These are phyloP conservation scores for Fraxinus quadrangulata DNA, from an alignment of 257 asterid genomes.

Conservation along the genomic window DNA sequence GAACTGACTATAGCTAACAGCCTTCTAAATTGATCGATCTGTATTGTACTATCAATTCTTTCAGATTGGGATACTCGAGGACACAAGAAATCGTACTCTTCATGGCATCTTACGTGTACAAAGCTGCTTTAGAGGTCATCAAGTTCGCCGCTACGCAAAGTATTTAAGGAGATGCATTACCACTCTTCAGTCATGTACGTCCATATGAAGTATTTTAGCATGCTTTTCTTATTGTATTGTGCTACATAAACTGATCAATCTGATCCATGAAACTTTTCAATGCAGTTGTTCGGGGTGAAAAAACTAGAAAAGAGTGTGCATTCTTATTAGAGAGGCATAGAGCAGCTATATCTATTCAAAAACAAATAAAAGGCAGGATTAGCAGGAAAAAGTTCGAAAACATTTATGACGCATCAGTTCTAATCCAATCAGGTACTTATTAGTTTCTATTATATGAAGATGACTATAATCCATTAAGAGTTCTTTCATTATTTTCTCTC, in stretches of 20 bases:
- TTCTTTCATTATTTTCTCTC: slow-evolving; percentile 1
- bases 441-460: slow-evolving; percentile 18
- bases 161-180: slow-evolving; percentile 63
- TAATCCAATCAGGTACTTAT: slow-evolving; percentile 78
- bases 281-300: slow-evolving; percentile 88
- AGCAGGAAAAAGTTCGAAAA: slow-evolving; percentile 45
- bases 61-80: slow-evolving; percentile 96
- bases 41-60: slow-evolving; percentile 15
- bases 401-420: slow-evolving; percentile 59
- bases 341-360: slow-evolving; percentile 87
- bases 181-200: slow-evolving; percentile 79
- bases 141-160: slow-evolving; percentile 69
- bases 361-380: slow-evolving; percentile 59
- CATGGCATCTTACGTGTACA: slow-evolving; percentile 93
- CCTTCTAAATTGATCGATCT: slow-evolving; percentile 8
- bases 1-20: neutral
- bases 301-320: slow-evolving; percentile 74
- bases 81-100: slow-evolving; percentile 90
- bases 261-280: slow-evolving; percentile 24
- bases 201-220: slow-evolving; percentile 8
- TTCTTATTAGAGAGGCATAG: slow-evolving; percentile 51
- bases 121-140: slow-evolving; percentile 97
- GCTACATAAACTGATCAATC: slow-evolving; percentile 16
- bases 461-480: neutral
- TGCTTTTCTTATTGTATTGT: slow-evolving; percentile 11